Evolutionary conservation across 768 basidiomycete genomes (phyloP), one percentile per base, ranked within the genome.

Genomic region (Lyophyllum atratum): DNA sequence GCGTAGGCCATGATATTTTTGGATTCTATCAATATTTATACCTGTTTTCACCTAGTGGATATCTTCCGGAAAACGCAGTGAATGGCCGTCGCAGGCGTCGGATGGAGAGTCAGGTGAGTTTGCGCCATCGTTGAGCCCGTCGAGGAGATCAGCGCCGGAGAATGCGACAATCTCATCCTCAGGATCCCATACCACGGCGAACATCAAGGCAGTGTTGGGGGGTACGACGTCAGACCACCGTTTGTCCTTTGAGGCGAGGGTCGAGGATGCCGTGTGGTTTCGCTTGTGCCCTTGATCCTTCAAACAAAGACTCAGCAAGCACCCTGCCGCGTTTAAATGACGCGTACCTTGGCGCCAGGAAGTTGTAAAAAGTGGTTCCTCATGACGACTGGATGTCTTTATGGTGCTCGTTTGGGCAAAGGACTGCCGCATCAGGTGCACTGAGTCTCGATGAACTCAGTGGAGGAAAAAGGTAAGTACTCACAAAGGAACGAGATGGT

Each of bases 201-300:
- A 87, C 2, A 79, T 83, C 58, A 86, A 70, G 2, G 78, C 83
- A 25, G 80, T 71, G 52, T 81, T 79, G 4, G 85, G 82, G 17
- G 84, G 83, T 6, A 84, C 72, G 45, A 85, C 69, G 26, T 84
- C 79, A 14, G 84, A 85, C 85, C 83, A 86, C 33, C 82, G 78
- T 11, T 72, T 62, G 21, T 66, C 65, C 7, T 42, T 34, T 8
- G 56, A 52, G 21, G 34, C 21, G 24, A 55, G 39, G n/a, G 45
- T 43, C 14, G 45, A 48, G 10, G 54, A 55, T 10, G 45, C 15
- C 11, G 47, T 49, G 24, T n/a, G 25, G 22, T 49, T 55, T 22
- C 39, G 34, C n/a, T 25, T 49, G 37, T 44, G 47, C 0, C 19
- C 49, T 31, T 39, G 33, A 40, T 12, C 21, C 25, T 51, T 44